Conservation (phyloP, 2,329 filamentous ascomycete genomes). For the Penicillium sp. region DNA sequence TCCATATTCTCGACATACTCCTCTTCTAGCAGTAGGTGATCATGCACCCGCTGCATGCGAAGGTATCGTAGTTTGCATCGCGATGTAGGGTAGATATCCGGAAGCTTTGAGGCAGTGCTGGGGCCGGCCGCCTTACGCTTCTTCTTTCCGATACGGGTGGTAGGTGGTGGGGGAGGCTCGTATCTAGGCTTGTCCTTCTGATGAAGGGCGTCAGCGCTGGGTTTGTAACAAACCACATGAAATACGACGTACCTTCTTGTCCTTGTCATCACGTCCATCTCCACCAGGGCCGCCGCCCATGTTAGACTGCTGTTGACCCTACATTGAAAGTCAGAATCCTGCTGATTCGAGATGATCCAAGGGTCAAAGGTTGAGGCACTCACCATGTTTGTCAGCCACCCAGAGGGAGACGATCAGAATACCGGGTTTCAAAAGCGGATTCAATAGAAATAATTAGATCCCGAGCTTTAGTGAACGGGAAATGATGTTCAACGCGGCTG, state of each 20-base stretch:
- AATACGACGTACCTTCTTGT: constrained; percentile 73
- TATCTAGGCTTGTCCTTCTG: constrained; percentile 99
- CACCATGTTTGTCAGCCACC: constrained; percentile 38
- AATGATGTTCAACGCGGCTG: constrained; percentile 6
- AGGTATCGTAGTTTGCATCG: constrained; percentile 96
- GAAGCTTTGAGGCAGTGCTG: constrained; percentile 92
- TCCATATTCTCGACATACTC: constrained; percentile 99
- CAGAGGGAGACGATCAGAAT: constrained; percentile 18
- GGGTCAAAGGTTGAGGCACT: constrained; percentile 20
- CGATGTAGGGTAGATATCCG: constrained; percentile 89
- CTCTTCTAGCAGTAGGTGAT: constrained; percentile 93
- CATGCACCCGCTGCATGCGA: constrained; percentile 97
- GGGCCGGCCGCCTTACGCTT: constrained; percentile 95
- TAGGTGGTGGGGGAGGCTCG: constrained; percentile 94
- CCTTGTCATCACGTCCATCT: constrained; percentile 81
- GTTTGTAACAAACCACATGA: background rate
- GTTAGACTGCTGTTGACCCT: constrained; percentile 70
- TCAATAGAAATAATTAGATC: background rate
- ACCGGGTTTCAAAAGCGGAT: background rate
- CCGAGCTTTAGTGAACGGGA: background rate
- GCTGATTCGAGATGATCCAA: constrained; percentile 5
- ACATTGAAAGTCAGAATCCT: constrained; percentile 23
- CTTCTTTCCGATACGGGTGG: constrained; percentile 94
- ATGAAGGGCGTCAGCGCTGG: constrained; percentile 19
- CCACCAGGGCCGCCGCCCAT: constrained; percentile 72